Percentiles rank a stretch among this genome's conserved stretches.
Conservation (phyloP, 2,329 filamentous ascomycete genomes). For the Calonectria henricotiae region DNA sequence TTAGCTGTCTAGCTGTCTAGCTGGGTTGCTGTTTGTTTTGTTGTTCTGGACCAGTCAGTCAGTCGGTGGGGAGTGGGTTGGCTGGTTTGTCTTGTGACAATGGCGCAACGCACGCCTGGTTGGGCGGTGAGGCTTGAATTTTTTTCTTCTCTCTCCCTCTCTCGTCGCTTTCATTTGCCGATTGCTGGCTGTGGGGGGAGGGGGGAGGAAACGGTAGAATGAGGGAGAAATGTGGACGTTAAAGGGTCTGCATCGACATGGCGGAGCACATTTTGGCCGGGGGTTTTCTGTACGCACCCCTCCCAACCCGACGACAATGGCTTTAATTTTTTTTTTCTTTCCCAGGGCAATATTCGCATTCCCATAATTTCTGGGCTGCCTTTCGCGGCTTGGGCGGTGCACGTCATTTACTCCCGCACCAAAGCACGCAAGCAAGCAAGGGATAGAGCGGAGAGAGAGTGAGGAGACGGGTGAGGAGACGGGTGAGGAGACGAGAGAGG, state of each 20-base stretch:
- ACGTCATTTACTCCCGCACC: background rate
- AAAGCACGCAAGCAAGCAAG: background rate
- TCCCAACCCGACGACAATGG: too few relatives aligned
- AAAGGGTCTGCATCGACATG: slow-evolving; percentile 9
- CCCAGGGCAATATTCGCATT: too few relatives aligned
- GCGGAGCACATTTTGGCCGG: background rate
- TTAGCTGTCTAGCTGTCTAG: too few relatives aligned
- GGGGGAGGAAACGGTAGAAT: background rate
- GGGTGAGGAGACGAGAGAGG: too few relatives aligned
- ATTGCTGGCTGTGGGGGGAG: background rate
- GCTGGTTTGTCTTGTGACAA: background rate
- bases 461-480: too few relatives aligned
- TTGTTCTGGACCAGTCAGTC: background rate
- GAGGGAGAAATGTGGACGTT: background rate
- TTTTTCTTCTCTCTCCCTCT: background rate
- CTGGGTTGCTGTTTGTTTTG: background rate
- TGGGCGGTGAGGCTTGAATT: background rate
- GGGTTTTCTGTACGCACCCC: background rate
- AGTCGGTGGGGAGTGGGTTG: background rate
- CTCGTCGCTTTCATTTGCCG: background rate
- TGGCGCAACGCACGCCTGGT: too few relatives aligned
- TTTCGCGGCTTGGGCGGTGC: slow-evolving; percentile 10
- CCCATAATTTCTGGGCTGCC: background rate
- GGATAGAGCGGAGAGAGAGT: background rate
- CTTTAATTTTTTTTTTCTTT: background rate